A percentile compares a stretch with the other conserved stretches of the same genome.
Conservation (phyloP, 345 rosid genomes). For the Dipteronia sinensis region DNA sequence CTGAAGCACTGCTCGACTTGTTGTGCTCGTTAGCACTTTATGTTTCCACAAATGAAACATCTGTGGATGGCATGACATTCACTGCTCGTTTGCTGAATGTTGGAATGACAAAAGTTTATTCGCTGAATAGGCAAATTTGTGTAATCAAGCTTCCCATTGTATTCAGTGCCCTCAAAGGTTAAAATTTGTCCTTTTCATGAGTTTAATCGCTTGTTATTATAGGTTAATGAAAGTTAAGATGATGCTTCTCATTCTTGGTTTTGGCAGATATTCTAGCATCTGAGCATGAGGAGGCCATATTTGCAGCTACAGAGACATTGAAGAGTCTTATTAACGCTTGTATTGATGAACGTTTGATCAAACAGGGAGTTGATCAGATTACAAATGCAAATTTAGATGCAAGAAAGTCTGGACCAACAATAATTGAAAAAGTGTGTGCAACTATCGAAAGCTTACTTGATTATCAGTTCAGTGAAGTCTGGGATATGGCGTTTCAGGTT, state of each 20-base stretch:
- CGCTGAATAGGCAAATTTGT: conserved; percentile 62
- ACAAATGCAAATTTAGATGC: conserved; percentile 33
- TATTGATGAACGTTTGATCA: conserved; percentile 75
- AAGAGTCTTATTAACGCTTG: conserved; percentile 71
- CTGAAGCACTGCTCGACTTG: conserved; percentile 66
- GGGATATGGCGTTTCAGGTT: conserved; percentile 86
- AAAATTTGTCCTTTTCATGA: not conserved
- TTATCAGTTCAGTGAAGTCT: conserved; percentile 70
- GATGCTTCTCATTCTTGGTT: conserved; percentile 6
- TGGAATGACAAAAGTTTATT: conserved; percentile 73
- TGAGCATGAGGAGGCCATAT: conserved; percentile 93
- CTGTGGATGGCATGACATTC: conserved; percentile 70
- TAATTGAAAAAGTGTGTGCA: conserved; percentile 77
- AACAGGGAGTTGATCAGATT: conserved; percentile 68
- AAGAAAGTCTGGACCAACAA: conserved; percentile 68
- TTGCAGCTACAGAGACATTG: conserved; percentile 73
- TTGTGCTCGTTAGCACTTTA: conserved; percentile 56
- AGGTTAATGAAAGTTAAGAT: not conserved
- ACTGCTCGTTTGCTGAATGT: conserved; percentile 76
- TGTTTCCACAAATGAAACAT: conserved; percentile 57
- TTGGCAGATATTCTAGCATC: conserved; percentile 81
- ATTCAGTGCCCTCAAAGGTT: conserved; percentile 84
- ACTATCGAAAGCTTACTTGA: conserved; percentile 81
- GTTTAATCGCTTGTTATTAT: not conserved
- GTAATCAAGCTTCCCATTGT: conserved; percentile 69